Base-by-base conservation (phyloP, 2,329 filamentous ascomycete species). In the Leptographium wingfieldii region DNA sequence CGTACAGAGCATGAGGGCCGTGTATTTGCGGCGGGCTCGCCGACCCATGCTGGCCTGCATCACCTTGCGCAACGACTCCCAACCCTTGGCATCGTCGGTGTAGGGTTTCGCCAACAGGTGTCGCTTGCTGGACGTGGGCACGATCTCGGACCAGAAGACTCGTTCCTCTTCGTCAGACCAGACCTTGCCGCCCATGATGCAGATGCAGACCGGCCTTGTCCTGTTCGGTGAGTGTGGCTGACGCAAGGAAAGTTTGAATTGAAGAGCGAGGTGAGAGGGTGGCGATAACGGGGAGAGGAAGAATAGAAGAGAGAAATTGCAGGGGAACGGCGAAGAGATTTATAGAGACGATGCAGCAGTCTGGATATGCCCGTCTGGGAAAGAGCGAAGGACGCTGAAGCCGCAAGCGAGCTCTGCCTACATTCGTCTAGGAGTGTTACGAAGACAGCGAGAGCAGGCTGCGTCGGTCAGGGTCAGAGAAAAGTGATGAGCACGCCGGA, bases 101-200 rank as follows among this genome's bases (percentile, higher is more conserved):
- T 56, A 62, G 1, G 62, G 48, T 10, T 54, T 43, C 31, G 66
- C 56, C 0, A 56, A 1, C 2, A 67, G 64, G 2, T 66, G 46
- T 2, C 67, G 63, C 59, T 69, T 68, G 33, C 67, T 66, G 0
- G 69, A 70, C 11, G 62, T 57, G 3, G 68, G 67, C 6, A 70
- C 61, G 22, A 72, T 65, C 6, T 61, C 12, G 1, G 48, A 59
- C 80, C 79, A 82, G 65, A 80, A 81, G 63, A 74, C 68, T 1
- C 65, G 59, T 67, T 82, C 80, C 62, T 82, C 80, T 1, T 72
- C 67, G 0, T 60, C 60, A 0, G 76, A 74, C 80, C 80, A 82
- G 5, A 74, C 68, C 62, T 75, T 80, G 29, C 78, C 79, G 5
- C 75, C 77, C 78, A 82, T 80, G 29, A 14, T 29, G 22, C 33